Evolutionary conservation across 2,329 filamentous ascomycete genomes (phyloP).

Genomic region (Aspergillus versicolor): DNA sequence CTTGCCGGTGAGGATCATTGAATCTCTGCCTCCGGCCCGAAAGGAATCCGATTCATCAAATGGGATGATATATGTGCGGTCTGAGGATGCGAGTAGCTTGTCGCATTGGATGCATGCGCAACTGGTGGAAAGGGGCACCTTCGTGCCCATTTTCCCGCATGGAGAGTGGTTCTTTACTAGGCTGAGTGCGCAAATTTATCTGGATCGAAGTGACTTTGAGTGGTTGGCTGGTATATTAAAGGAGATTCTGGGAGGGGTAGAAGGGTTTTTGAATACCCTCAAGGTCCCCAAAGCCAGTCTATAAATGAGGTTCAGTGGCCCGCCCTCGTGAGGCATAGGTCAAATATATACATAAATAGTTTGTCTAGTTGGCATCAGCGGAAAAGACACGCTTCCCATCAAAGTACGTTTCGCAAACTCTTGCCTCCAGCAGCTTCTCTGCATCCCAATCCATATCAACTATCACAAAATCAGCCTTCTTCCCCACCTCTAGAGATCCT

Average conservation of each 20-base stretch:
- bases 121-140: conserved; percentile 65
- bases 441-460: conserved; percentile 43
- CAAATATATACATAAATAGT: background rate
- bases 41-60: background rate
- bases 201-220: conserved; percentile 77
- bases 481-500: conserved; percentile 40
- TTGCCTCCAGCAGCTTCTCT: conserved; percentile 39
- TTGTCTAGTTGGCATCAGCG: background rate
- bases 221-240: conserved; percentile 63
- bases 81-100: conserved; percentile 43
- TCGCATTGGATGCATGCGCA: conserved; percentile 59
- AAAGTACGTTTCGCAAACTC: conserved; percentile 45
- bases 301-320: background rate
- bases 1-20: conserved; percentile 59
- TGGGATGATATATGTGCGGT: conserved; percentile 28
- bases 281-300: background rate
- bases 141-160: conserved; percentile 65
- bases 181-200: conserved; percentile 77
- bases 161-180: conserved; percentile 66
- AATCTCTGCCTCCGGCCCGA: too few species aligned
- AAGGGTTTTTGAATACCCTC: conserved; percentile 36
- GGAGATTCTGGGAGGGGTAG: conserved; percentile 54
- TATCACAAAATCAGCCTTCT: conserved; percentile 46
- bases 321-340: background rate
- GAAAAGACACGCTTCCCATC: conserved; percentile 34